Evolutionary conservation across 2,329 filamentous ascomycete genomes (phyloP), one percentile per base, ranked within the genome.

Genomic region (Aureobasidium sp.): DNA sequence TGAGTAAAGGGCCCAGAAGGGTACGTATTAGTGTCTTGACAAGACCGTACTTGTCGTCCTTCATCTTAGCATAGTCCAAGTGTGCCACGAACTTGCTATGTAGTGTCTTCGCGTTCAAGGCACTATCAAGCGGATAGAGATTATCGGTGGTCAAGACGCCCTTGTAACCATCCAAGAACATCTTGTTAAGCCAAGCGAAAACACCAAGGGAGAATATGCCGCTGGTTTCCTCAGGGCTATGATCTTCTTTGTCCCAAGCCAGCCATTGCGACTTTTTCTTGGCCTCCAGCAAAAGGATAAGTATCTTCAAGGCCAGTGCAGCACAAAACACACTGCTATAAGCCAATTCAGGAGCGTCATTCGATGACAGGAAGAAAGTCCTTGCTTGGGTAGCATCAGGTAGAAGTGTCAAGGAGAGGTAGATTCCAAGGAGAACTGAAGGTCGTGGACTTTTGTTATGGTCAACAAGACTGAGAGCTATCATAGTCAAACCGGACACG

Each of bases 191-290:
- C 51, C 51, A 55, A 10, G 37, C 34, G 5, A 39, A 55, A 20
- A 55, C 51, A 10, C 51, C 51, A n/a, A 55, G 51, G 12, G 51
- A 55, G 51, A 55, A 41, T 8, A 55, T 55, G 20, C 51, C 29
- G 20, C 51, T 55, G 1, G 20, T 26, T 12, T 55, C 51, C 12
- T 37, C 51, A 4, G 51, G 51, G 9, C 51, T 41, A 29, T 55
- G 51, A 17, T 23, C 26, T 39, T 39, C 41, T 20, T 39, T 26
- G 26, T 39, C 34, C 51, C 51, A 55, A 10, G 23, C 34, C n/a
- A 55, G n/a, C 51, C 51, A 55, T 23, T 41, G 20, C 4, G 51
- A 37, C 20, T 55, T 55, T 12, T 41, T 39, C 51, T 55, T 37
- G 51, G 51, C 51, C n/a, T 55, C 51, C 1, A 55, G 20, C 7